phyloP scores from a whole-genome alignment of 148 eudicot genomes.

The Hydrangea macrophylla region DNA sequence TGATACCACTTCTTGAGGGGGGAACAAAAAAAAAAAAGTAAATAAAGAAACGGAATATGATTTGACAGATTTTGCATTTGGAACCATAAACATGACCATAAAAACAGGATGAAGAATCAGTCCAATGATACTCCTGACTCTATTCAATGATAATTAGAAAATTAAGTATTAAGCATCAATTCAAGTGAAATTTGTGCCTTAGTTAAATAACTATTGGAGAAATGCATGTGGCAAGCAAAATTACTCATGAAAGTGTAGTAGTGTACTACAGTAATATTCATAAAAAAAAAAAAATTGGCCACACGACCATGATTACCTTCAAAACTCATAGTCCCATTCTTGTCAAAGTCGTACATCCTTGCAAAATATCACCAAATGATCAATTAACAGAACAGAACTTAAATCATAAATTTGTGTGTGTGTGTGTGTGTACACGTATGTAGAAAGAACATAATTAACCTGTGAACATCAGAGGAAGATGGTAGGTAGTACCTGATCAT shows the following conservation, averaged over 20 bases:
- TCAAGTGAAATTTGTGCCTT: background rate
- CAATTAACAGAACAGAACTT: background rate
- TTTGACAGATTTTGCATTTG: background rate
- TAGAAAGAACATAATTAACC: too few species aligned
- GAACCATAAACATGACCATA: background rate
- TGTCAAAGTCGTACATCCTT: slow-evolving; percentile 93
- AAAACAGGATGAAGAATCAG: too few species aligned
- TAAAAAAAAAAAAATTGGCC: background rate
- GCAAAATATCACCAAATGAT: slow-evolving; percentile 11
- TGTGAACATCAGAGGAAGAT: background rate
- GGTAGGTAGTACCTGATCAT: slow-evolving; percentile 67
- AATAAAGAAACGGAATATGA: slow-evolving; percentile 3
- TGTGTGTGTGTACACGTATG: background rate
- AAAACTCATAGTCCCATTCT: slow-evolving; percentile 84
- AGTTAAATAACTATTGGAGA: background rate
- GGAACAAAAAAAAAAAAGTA: background rate
- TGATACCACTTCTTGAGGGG: background rate
- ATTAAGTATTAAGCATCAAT: too few species aligned
- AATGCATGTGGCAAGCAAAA: background rate
- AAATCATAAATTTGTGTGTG: background rate
- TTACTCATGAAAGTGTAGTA: background rate
- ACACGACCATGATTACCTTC: slow-evolving; percentile 44
- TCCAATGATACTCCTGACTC: too few species aligned
- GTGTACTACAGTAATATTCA: background rate
- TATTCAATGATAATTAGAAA: too few species aligned